Base-by-base conservation (phyloP, 805 yeast species). In the Sugiyamaella lignohabitans region DNA sequence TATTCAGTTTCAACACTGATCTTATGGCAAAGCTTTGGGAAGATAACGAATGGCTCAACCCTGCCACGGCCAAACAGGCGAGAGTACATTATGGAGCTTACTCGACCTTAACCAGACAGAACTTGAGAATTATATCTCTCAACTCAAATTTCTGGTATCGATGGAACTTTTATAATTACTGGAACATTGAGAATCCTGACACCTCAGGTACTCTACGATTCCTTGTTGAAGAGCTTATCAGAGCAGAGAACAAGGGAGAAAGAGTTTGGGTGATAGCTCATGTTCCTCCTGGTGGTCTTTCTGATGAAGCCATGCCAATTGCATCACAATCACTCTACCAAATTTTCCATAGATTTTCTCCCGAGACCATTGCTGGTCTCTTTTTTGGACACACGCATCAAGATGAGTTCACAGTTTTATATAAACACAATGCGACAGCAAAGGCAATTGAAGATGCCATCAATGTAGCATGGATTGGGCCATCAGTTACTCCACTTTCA, bases 221-320 rank as follows among this genome's bases (percentile, higher is more conserved):
- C 59, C 62, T 82, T 51, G 73, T 79, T 42, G 73, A 76, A 46
- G 87, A 83, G 64, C 67, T 82, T 43, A 60, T 73, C 11, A 80
- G 72, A 43, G 71, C 82, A 51, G 88, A 82, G 62, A 48, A 56
- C 30, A 68, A 66, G 6, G 77, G 75, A 40, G 79, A 81, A 61
- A 68, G 83, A 56, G 88, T 79, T 17, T 82, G 88, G 88, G 70
- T 82, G 48, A 70, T 80, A 55, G 78, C 83, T n/a, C 88, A 83
- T 59, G 77, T 83, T 47, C 87, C 88, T 39, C 67, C 72, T n/a
- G 66, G 66, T 5, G 65, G 66, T 3, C 65, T 73, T 20, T 69
- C 74, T 16, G 71, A 65, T 50, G 84, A 80, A 54, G 74, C 82
- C 17, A 63, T 82, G 40, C 87, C 88, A 8, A 67, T 78, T 36